Conservation (phyloP, 2,329 filamentous ascomycete species). For the Madurella mycetomatis region DNA sequence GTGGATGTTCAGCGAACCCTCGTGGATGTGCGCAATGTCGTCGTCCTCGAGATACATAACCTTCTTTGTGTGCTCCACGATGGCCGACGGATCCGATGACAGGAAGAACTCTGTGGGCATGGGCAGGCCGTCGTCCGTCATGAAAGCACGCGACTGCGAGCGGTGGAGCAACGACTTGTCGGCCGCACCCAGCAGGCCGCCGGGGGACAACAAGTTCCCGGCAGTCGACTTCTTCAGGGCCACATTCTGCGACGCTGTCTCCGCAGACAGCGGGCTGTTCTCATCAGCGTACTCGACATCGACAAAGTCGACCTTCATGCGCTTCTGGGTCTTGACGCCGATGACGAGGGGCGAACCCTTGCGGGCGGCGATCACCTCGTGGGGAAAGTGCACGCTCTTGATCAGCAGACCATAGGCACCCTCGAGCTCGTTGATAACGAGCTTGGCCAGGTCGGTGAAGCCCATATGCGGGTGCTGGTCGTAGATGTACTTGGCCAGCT, state of each 20-base stretch:
- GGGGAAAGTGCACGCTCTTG: slow-evolving; percentile 97
- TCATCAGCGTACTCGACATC: slow-evolving; percentile 97
- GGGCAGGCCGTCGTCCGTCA: slow-evolving; percentile 95
- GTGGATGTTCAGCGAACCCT: slow-evolving; percentile 98
- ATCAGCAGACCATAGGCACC: slow-evolving; percentile 95
- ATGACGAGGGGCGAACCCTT: slow-evolving; percentile 98
- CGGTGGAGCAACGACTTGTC: slow-evolving; percentile 98
- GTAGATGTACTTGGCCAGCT: slow-evolving; percentile 97
- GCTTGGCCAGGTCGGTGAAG: slow-evolving; percentile 95
- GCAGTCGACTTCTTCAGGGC: slow-evolving; percentile 95
- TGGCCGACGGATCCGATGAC: slow-evolving; percentile 95
- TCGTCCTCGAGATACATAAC: slow-evolving; percentile 99
- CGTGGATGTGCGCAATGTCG: slow-evolving; percentile 98
- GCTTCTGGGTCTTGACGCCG: slow-evolving; percentile 92
- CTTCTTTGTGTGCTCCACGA: slow-evolving; percentile 99
- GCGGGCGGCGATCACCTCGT: slow-evolving; percentile 94
- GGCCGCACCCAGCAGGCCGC: slow-evolving; percentile 73
- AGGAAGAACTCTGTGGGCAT: slow-evolving; percentile 99
- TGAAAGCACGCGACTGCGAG: slow-evolving; percentile 96
- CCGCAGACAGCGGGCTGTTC: slow-evolving; percentile 75
- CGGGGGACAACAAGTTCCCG: slow-evolving; percentile 62
- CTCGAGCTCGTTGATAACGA: slow-evolving; percentile 96
- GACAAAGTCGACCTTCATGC: slow-evolving; percentile 99
- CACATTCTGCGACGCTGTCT: slow-evolving; percentile 92
- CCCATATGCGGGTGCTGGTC: slow-evolving; percentile 90